Evolutionary conservation across 176 grass and related monocot genomes (phyloP), one percentile per base, ranked within the genome.

Genomic region (Oryza officinalis): DNA sequence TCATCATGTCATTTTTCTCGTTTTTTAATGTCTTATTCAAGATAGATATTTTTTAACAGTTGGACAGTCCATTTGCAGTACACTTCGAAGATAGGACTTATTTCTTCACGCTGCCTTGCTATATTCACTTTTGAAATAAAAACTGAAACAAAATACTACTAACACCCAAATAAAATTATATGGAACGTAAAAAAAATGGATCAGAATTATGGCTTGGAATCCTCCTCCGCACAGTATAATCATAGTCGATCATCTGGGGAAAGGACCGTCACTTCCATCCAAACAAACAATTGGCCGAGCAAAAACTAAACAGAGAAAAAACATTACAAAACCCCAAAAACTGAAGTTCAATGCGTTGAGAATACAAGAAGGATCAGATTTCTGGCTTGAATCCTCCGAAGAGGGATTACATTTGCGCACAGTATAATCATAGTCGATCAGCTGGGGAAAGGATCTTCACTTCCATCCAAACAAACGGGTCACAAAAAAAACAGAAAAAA

Each of bases 181-280:
- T 45, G 10, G n/a, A n/a, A n/a, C n/a, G n/a, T n/a, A 44, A 45
- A 12, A 45, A 3, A 1, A 5, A 79, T 63, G 87, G 88, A 93
- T 94, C 82, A 86, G 86, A 89, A 38, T 81, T 84, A 83, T 91
- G 92, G 92, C 88, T 88, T 91, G 74, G 69, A 83, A 79, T 86
- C 88, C 89, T 66, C 52, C 74, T 84, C 74, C 79, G 79, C 89
- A 76, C 37, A 73, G 64, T 91, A 73, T 83, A 86, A 80, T 91
- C 92, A 70, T 46, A 89, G 85, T 91, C 83, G 88, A 91, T 94
- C 44, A 89, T 63, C 60, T 81, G 92, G 88, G 92, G 88, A 91
- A 94, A 88, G 81, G 64, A 47, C 89, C 92, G 47, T 87, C 92
- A 87, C 27, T 40, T 88, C 86, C 65, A 87, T 80, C 8, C 37